Conservation (phyloP, 495 filamentous ascomycete species). For the Penicillium soppii region DNA sequence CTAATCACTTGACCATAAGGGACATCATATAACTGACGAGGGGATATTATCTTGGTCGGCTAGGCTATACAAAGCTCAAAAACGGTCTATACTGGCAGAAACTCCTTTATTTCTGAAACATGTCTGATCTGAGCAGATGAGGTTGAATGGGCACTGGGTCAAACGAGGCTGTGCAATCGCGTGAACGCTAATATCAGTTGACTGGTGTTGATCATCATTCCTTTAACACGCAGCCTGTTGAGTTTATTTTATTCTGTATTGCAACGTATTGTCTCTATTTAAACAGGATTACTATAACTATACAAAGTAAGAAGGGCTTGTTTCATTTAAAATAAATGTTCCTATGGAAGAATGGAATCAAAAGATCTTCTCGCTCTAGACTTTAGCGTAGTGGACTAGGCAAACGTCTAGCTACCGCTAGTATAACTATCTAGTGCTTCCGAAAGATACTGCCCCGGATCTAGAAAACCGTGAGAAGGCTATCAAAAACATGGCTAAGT, state of each 20-base stretch:
- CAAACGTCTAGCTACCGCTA: too few relatives aligned
- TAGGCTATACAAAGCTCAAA: not conserved
- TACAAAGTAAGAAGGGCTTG: not conserved
- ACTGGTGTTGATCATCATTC: constrained; percentile 1
- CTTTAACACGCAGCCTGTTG: not conserved
- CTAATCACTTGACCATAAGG: not conserved
- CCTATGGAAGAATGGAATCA: too few relatives aligned
- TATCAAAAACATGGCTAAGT: too few relatives aligned
- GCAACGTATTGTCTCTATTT: too few relatives aligned
- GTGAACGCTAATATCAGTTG: constrained; percentile 2
- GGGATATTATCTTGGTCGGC: not conserved
- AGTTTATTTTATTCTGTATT: not conserved
- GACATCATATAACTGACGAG: not conserved
- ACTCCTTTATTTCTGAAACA: constrained; percentile 9
- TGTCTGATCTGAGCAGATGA: not conserved
- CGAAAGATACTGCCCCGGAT: too few relatives aligned
- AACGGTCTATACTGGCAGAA: not conserved
- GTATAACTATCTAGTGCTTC: too few relatives aligned
- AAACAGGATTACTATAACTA: too few relatives aligned
- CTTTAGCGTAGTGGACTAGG: too few relatives aligned
- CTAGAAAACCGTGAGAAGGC: too few relatives aligned
- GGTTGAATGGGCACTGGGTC: not conserved
- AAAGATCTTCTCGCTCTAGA: too few relatives aligned
- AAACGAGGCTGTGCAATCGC: constrained; percentile 11
- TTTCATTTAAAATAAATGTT: too few relatives aligned